phyloP scores from a whole-genome alignment of 169 alveolate genomes.

The Plasmodium malariae region DNA sequence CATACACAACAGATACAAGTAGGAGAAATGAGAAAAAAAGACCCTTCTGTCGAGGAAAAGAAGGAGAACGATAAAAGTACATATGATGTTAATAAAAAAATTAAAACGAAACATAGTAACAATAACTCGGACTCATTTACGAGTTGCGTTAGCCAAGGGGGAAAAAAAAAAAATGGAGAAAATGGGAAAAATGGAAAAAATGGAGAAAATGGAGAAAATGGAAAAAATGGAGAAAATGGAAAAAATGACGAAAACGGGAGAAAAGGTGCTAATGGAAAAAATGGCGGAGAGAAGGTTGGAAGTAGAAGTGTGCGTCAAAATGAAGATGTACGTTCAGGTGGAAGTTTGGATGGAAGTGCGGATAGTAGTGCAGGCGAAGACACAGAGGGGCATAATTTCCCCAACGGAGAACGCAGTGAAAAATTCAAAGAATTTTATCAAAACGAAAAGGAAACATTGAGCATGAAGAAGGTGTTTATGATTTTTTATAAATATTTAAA shows the following conservation, averaged over 20 bases:
- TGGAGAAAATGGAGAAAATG: background rate
- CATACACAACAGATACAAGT: background rate
- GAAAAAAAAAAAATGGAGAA: background rate
- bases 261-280: too few species aligned
- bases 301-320: too few species aligned
- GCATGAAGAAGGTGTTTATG: slow-evolving; percentile 34
- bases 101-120: slow-evolving; percentile 28
- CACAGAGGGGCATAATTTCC: too few species aligned
- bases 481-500: slow-evolving; percentile 47
- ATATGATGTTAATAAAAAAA: slow-evolving; percentile 15
- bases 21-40: background rate
- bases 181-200: background rate
- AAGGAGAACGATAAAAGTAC: background rate
- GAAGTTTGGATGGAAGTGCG: too few species aligned
- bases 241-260: background rate
- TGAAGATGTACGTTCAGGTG: too few species aligned
- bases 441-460: background rate
- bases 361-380: too few species aligned
- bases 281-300: too few species aligned
- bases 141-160: background rate
- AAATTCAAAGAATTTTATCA: background rate
- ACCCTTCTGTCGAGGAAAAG: background rate
- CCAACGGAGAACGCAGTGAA: background rate
- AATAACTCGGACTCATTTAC: slow-evolving; percentile 13
- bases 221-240: background rate